Conservation (phyloP, 106 monocot genomes). For the Dactylorhiza incarnata region DNA sequence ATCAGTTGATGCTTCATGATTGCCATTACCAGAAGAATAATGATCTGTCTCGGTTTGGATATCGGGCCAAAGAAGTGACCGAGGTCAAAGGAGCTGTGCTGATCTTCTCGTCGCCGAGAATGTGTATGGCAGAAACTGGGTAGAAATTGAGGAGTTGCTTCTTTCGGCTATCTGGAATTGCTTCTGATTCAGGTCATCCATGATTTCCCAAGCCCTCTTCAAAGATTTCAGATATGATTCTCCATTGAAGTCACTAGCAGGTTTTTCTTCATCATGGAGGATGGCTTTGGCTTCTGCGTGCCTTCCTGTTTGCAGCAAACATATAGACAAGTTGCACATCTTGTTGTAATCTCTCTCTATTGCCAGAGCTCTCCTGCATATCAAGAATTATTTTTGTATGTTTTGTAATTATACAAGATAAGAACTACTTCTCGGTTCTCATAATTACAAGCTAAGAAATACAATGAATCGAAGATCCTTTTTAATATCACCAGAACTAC, state of each 20-base stretch:
- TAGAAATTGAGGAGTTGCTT: background rate
- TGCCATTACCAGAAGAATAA: too few species aligned
- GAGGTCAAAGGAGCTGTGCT: background rate
- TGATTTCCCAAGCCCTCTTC: too few species aligned
- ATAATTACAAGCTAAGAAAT: background rate
- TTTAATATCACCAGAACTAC: background rate
- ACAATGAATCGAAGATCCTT: background rate
- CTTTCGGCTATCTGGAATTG: background rate
- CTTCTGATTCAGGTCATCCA: too few species aligned
- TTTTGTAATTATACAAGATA: background rate
- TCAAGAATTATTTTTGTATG: too few species aligned
- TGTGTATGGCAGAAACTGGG: background rate
- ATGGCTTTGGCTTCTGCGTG: slow-evolving; percentile 68
- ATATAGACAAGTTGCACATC: slow-evolving; percentile 96
- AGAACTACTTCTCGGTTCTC: background rate
- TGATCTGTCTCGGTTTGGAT: too few species aligned
- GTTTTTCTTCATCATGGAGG: slow-evolving; percentile 54
- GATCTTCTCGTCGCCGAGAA: background rate
- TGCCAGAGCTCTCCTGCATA: slow-evolving; percentile 44
- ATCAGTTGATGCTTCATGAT: background rate
- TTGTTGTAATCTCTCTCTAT: slow-evolving; percentile 94
- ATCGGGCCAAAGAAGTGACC: too few species aligned
- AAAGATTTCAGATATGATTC: too few species aligned
- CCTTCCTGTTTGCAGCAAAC: slow-evolving; percentile 84
- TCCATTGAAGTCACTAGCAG: too few species aligned